Evolutionary conservation across 108 stramenopile genomes (phyloP), one percentile per base, ranked within the genome.

Genomic region (Pseudonitzschia delicatissima): DNA sequence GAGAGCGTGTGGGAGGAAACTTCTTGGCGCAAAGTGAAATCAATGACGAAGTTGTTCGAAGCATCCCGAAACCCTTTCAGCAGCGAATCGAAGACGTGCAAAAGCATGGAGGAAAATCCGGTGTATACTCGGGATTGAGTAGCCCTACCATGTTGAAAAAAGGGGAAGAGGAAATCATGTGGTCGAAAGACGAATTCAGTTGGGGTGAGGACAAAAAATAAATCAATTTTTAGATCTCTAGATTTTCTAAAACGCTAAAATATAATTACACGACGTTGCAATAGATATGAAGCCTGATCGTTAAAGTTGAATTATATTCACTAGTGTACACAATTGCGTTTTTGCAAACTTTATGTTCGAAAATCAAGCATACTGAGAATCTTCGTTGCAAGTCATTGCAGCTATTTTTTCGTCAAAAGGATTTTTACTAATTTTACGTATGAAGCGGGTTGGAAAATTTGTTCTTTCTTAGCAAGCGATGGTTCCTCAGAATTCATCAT

Each of bases 91-190:
- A 49, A 47, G 68, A 39, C 26, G 59, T 60, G 11, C 40, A 58
- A 49, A 48, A 40, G 33, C 60, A 55, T 49, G 33, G 59, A 50
- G 68, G 59, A 27, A 59, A 25, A 49, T 69, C 59, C 13, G 57
- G 68, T 32, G 7, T 39, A 36, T 31, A 31, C 9, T 36, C 35
- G 15, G 35, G 31, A 28, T 42, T 42, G 13, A 7, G 12, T 12
- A 53, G 26, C 26, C 12, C 8, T 8, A 8, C 21, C 15, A 26
- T 53, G 29, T 21, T 53, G 27, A 26, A 26, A 53, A 31, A 53
- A 11, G 52, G 52, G 52, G 58, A 60, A 5, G 35, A 60, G 3
- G 17, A 36, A 18, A 60, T 60, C 20, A 13, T 32, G 9, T 60
- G 58, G 58, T 39, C 36, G 32, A 60, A 60, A 7, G 58, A 25